phyloP scores from a whole-genome alignment of 306 rosid species.

The Pueraria montana region DNA sequence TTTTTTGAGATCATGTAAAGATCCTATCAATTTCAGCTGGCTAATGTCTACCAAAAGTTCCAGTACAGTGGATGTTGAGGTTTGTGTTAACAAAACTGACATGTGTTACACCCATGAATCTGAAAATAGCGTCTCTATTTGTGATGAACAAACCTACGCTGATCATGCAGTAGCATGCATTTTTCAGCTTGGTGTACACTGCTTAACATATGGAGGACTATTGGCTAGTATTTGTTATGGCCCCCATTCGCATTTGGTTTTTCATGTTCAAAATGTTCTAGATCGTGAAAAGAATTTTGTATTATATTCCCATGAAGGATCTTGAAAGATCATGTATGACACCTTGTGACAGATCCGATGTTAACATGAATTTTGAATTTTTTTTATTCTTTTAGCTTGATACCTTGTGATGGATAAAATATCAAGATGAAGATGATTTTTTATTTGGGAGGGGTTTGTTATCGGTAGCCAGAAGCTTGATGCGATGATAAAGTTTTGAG shows the following conservation, averaged over 20 bases:
- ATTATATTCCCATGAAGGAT: conserved; percentile 9
- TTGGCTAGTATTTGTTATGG: conserved; percentile 70
- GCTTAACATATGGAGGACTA: conserved; percentile 72
- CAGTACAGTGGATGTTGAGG: conserved; percentile 6
- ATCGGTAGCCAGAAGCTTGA: neutral
- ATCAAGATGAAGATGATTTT: neutral
- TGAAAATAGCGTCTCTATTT: neutral
- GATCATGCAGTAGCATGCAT: conserved; percentile 43
- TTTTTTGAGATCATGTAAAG: conserved; percentile 55
- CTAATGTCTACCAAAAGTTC: conserved; percentile 29
- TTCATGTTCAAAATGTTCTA: conserved; percentile 55
- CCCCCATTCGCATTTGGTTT: conserved; percentile 50
- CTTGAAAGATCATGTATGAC: neutral
- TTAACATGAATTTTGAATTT: neutral
- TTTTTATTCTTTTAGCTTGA: neutral
- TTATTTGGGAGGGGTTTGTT: neutral
- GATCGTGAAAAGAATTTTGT: conserved; percentile 35
- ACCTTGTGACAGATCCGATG: neutral
- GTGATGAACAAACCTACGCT: conserved; percentile 37
- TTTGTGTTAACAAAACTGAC: conserved; percentile 18
- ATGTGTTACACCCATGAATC: conserved; percentile 31
- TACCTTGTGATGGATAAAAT: neutral
- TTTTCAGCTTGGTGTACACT: conserved; percentile 68
- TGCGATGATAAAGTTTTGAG: neutral
- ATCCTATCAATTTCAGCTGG: conserved; percentile 67